Evolutionary conservation across 2,329 filamentous ascomycete species (phyloP).

Genomic region (Ploettnerulaceae sp.): DNA sequence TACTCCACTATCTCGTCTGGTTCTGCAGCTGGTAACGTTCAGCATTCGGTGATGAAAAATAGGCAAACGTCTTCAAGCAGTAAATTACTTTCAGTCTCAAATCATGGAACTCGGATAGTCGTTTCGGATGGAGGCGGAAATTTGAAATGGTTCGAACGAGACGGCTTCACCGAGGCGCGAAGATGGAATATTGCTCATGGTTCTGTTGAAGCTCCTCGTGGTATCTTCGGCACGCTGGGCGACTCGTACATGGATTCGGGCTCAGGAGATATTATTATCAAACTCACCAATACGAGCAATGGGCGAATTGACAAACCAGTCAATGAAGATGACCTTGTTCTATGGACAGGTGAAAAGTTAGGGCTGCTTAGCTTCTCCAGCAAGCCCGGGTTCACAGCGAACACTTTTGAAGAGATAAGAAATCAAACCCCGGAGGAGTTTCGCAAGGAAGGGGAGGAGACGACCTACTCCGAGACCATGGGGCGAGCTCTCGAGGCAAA

Average conservation of each 20-base stretch:
- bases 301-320: constrained; percentile 33
- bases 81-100: constrained; percentile 74
- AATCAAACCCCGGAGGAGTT: constrained; percentile 40
- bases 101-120: constrained; percentile 77
- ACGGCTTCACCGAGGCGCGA: constrained; percentile 62
- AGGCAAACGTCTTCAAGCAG: constrained; percentile 76
- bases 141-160: constrained; percentile 86
- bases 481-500: constrained; percentile 68
- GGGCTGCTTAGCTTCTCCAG: constrained; percentile 65
- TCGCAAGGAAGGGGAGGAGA: constrained; percentile 51
- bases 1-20: constrained; percentile 31
- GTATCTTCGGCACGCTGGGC: constrained; percentile 46
- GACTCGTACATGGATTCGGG: constrained; percentile 37
- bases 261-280: constrained; percentile 71
- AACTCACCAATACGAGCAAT: constrained; percentile 55
- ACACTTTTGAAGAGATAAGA: constrained; percentile 45
- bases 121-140: constrained; percentile 80
- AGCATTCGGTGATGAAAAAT: constrained; percentile 62
- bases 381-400: constrained; percentile 43
- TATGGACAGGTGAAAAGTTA: constrained; percentile 85
- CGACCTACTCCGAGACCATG: constrained; percentile 65
- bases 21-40: constrained; percentile 33
- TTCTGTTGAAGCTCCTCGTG: constrained; percentile 41
- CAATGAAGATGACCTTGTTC: constrained; percentile 64
- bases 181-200: constrained; percentile 52